A percentile compares a stretch with the other conserved stretches of the same genome.
Evolutionary conservation across 1,284 basidiomycete genomes (phyloP).

Genomic region (Xerocomus amazonicus): DNA sequence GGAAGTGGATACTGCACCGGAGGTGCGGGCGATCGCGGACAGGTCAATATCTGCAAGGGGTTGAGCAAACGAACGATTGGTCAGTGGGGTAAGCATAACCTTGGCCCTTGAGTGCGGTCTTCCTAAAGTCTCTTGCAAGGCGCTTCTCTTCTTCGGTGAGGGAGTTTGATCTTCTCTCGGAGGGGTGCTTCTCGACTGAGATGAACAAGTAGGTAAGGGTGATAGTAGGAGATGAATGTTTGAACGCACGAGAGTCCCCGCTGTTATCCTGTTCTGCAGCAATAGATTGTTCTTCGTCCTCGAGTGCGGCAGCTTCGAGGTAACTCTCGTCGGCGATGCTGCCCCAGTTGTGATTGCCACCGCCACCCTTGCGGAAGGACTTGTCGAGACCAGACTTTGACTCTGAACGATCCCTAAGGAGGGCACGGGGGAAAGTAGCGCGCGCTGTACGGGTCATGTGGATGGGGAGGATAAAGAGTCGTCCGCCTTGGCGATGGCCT

Average conservation of each 20-base stretch:
- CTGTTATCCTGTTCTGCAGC: constrained; percentile 32
- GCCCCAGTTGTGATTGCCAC: constrained; percentile 84
- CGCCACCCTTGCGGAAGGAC: constrained; percentile 73
- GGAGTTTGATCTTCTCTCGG: constrained; percentile 36
- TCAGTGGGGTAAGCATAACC: constrained; percentile 35
- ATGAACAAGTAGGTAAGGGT: constrained; percentile 6
- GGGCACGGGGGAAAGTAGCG: constrained; percentile 68
- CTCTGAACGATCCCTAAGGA: constrained; percentile 74
- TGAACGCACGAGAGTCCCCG: constrained; percentile 26
- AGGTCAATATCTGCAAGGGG: constrained; percentile 57
- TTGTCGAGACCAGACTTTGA: constrained; percentile 74
- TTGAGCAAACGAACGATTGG: constrained; percentile 7
- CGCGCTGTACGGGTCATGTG: constrained; percentile 77
- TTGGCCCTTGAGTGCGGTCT: constrained; percentile 58
- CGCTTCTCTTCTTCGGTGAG: constrained; percentile 65
- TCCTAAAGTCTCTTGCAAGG: constrained; percentile 61
- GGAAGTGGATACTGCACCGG: constrained; percentile 66
- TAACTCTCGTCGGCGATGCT: constrained; percentile 59
- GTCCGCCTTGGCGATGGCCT: neutral
- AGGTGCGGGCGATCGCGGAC: constrained; percentile 76
- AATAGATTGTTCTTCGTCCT: constrained; percentile 48
- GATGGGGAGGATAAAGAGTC: too few relatives aligned
- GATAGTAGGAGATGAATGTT: constrained; percentile 15
- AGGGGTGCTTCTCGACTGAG: constrained; percentile 14
- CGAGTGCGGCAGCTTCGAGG: constrained; percentile 51